phyloP scores from a whole-genome alignment of 164 flowering plant species.

The Aristolochia contorta region DNA sequence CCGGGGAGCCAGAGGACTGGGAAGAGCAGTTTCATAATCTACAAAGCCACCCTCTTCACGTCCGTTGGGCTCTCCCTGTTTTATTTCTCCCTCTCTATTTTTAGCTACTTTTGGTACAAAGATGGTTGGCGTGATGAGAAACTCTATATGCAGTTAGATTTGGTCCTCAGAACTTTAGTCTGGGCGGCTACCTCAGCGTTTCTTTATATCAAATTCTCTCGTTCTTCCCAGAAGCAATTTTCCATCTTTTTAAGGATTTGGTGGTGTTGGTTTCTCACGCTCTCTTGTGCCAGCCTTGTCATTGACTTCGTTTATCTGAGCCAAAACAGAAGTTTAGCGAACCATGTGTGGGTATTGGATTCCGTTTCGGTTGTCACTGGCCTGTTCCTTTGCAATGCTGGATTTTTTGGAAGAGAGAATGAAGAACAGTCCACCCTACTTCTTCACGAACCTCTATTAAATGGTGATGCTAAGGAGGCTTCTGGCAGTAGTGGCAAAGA shows the following conservation, averaged over 20 bases:
- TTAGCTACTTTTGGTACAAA: conserved; percentile 20
- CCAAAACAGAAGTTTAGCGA: conserved; percentile 5
- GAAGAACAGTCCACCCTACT: conserved; percentile 8
- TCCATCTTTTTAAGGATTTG: conserved; percentile 19
- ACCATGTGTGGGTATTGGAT: conserved; percentile 17
- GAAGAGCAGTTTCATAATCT: conserved; percentile 12
- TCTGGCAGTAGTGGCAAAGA: conserved; percentile 4
- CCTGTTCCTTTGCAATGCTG: conserved; percentile 13
- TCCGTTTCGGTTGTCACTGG: conserved; percentile 12
- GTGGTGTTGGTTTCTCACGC: conserved; percentile 21
- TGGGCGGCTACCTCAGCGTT: conserved; percentile 22
- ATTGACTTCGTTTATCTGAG: conserved; percentile 11
- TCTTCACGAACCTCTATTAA: conserved; percentile 21
- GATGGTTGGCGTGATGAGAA: conserved; percentile 22
- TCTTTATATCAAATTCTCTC: conserved; percentile 17
- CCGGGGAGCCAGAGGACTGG: conserved; percentile 15
- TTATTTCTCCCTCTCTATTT: conserved; percentile 28
- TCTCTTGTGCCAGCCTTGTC: conserved; percentile 16
- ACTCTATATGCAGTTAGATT: conserved; percentile 14
- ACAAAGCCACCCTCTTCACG: conserved; percentile 25
- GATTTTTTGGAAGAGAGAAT: conserved; percentile 11
- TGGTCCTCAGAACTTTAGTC: conserved; percentile 17
- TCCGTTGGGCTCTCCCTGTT: conserved; percentile 35
- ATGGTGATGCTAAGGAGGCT: conserved; percentile 9
- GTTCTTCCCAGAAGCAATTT: conserved; percentile 9